These are phyloP conservation scores for Sugiyamaella sp. DNA, from an alignment of 1,139 yeast species.

Conservation along the genomic window DNA sequence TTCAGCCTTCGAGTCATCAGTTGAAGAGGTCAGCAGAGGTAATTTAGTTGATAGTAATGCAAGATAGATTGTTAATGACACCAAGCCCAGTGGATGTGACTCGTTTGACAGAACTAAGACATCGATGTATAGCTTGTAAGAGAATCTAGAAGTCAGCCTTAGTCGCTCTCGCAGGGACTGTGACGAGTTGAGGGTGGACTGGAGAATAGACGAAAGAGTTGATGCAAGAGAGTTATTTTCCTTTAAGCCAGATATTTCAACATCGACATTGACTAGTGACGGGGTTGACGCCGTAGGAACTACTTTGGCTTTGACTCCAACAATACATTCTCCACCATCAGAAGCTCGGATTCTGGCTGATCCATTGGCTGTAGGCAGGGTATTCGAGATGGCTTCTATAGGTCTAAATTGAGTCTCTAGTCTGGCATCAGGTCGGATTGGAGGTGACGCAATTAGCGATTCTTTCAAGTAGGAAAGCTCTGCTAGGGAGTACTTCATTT, in stretches of 20 bases:
- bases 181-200: slow-evolving; percentile 38
- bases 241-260: slow-evolving; percentile 55
- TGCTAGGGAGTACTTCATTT: slow-evolving; percentile 66
- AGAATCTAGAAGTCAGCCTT: slow-evolving; percentile 69
- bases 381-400: slow-evolving; percentile 76
- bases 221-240: slow-evolving; percentile 42
- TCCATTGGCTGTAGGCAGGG: slow-evolving; percentile 87
- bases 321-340: slow-evolving; percentile 92
- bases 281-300: slow-evolving; percentile 53
- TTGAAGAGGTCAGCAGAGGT: slow-evolving; percentile 70
- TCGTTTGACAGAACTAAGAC: slow-evolving; percentile 70
- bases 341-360: slow-evolving; percentile 82
- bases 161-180: slow-evolving; percentile 53
- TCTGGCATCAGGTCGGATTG: slow-evolving; percentile 84
- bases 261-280: slow-evolving; percentile 68
- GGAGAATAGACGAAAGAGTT: slow-evolving; percentile 50
- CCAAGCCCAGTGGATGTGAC: slow-evolving; percentile 73
- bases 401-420: slow-evolving; percentile 76
- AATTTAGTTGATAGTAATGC: slow-evolving; percentile 78
- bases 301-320: slow-evolving; percentile 85
- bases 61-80: slow-evolving; percentile 76
- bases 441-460: slow-evolving; percentile 63
- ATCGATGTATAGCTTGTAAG: slow-evolving; percentile 77
- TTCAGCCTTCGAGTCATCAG: slow-evolving; percentile 58
- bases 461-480: slow-evolving; percentile 81